phyloP scores from a whole-genome alignment of 345 rosid genomes.

The Euphorbia tirucalli region DNA sequence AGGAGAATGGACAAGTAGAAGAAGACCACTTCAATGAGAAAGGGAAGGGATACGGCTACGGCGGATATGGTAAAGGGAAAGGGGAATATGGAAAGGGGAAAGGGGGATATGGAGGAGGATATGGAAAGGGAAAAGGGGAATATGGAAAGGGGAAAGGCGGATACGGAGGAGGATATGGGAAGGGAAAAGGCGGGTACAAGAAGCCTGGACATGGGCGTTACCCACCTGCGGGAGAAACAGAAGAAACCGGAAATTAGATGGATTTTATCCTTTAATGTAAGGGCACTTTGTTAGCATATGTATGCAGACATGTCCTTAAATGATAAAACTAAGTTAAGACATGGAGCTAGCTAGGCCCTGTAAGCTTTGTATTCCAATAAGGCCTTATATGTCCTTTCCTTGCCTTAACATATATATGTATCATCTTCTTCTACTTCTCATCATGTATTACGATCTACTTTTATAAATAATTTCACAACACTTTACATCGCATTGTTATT shows the following conservation, averaged over 20 bases:
- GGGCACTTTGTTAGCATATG: neutral
- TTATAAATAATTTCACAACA: too few relatives aligned
- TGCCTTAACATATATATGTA: neutral
- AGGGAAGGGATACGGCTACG: neutral
- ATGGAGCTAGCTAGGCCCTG: neutral
- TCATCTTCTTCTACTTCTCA: neutral
- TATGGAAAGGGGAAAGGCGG: neutral
- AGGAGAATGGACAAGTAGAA: neutral
- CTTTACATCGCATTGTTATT: too few relatives aligned
- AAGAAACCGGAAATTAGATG: neutral
- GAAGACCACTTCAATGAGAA: neutral
- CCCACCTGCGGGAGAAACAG: neutral
- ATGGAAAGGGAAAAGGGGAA: neutral
- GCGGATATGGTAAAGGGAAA: neutral
- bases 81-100: neutral
- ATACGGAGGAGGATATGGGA: neutral
- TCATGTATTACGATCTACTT: too few relatives aligned
- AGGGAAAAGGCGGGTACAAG: neutral
- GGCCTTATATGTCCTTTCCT: too few relatives aligned
- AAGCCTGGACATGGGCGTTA: neutral
- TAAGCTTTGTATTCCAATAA: neutral
- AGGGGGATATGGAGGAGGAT: neutral
- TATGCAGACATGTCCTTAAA: neutral
- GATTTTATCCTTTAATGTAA: neutral
- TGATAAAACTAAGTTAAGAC: too few relatives aligned